Evolutionary conservation across 129 eudicot genomes (phyloP).

Genomic region (Apium graveolens): DNA sequence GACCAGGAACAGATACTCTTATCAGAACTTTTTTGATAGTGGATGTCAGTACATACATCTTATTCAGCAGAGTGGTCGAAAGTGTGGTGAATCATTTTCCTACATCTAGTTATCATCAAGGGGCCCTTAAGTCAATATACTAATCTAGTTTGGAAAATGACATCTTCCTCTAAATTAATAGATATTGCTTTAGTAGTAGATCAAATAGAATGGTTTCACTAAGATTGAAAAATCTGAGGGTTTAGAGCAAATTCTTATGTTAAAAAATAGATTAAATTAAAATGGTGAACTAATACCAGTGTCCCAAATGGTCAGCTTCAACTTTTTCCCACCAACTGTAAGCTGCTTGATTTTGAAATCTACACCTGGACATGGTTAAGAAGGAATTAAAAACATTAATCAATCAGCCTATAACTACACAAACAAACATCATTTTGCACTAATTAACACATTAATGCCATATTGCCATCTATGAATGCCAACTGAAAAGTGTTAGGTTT

Average conservation of each 20-base stretch:
- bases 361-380: constrained; percentile 44
- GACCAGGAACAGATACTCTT: neutral
- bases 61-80: neutral
- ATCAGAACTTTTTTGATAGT: neutral
- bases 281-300: constrained; percentile 38
- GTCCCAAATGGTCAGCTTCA: constrained; percentile 95
- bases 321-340: constrained; percentile 64
- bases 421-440: neutral
- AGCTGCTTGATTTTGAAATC: constrained; percentile 77
- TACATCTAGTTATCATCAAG: neutral
- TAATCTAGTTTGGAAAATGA: neutral
- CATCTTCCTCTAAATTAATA: neutral
- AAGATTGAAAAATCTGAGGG: neutral
- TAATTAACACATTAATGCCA: neutral
- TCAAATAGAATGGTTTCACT: neutral
- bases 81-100: neutral
- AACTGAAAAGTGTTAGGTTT: neutral
- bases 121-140: neutral
- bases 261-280: neutral
- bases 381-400: neutral
- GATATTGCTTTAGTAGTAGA: neutral
- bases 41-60: neutral
- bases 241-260: neutral
- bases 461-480: neutral
- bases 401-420: neutral